phyloP scores from a whole-genome alignment of 352 stramenopile species.

The Hyaloperonospora arabidopsidis region DNA sequence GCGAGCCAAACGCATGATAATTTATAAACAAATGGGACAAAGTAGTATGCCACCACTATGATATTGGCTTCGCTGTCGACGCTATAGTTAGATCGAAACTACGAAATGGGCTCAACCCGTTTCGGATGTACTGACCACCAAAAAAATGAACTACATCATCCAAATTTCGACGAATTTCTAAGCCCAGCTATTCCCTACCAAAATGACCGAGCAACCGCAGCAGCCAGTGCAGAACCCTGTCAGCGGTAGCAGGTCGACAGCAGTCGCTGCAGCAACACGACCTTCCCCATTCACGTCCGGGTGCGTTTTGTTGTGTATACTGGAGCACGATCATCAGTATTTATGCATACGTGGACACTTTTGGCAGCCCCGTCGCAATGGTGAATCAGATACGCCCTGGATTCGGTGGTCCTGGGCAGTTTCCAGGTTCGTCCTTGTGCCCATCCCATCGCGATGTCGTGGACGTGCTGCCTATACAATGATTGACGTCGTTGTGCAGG shows the following conservation, averaged over 20 bases:
- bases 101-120: too few species aligned
- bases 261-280: constrained; percentile 5
- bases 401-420: constrained; percentile 15
- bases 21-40: too few species aligned
- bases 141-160: too few species aligned
- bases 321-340: neutral
- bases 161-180: too few species aligned
- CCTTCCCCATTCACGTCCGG: constrained; percentile 26
- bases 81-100: too few species aligned
- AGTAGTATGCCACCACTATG: too few species aligned
- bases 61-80: too few species aligned
- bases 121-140: too few species aligned
- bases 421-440: constrained; percentile 18
- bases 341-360: constrained; percentile 1
- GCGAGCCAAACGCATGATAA: too few species aligned
- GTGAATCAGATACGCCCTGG: constrained; percentile 33
- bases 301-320: constrained; percentile 5
- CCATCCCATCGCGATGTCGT: neutral
- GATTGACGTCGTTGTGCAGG: constrained; percentile 16
- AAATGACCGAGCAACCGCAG: neutral
- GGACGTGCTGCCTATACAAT: neutral
- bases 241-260: constrained; percentile 1
- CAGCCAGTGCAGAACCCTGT: constrained; percentile 3
- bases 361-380: constrained; percentile 30
- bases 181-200: too few species aligned